phyloP scores from a whole-genome alignment of 2,329 filamentous ascomycete genomes.

The Endocalyx cinctus region DNA sequence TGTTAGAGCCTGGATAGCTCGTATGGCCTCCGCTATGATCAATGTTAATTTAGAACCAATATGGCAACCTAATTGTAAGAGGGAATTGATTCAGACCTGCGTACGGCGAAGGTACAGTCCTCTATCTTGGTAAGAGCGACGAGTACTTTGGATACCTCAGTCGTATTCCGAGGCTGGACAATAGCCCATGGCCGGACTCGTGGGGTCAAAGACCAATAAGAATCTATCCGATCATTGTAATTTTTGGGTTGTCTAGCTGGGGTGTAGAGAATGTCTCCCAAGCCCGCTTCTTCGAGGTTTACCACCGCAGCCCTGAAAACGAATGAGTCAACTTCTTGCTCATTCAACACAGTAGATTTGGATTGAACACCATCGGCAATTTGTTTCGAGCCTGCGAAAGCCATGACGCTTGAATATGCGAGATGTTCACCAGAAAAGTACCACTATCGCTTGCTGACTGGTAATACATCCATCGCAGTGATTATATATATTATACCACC shows the following conservation, averaged over 20 bases:
- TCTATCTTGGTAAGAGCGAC: conserved; percentile 8
- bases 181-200: conserved; percentile 12
- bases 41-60: too few relatives aligned
- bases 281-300: conserved; percentile 4
- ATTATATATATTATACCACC: too few relatives aligned
- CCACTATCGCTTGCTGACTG: too few relatives aligned
- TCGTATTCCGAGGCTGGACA: conserved; percentile 13
- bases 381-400: not conserved
- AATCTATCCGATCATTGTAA: conserved; percentile 8
- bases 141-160: conserved; percentile 14
- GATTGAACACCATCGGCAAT: not conserved
- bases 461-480: too few relatives aligned
- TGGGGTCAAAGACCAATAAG: conserved; percentile 14
- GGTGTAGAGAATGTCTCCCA: conserved; percentile 5
- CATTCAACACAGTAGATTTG: not conserved
- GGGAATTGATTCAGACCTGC: conserved; percentile 7
- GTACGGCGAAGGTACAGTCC: conserved; percentile 10
- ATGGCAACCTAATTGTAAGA: too few relatives aligned
- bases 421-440: too few relatives aligned
- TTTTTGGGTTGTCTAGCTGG: conserved; percentile 2
- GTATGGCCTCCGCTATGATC: conserved; percentile 11
- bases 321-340: not conserved
- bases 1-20: conserved; percentile 5
- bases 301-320: conserved; percentile 1
- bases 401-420: too few relatives aligned